Conservation (phyloP, 176 grass and related monocot genomes). For the Dendrocalamus sinicus region DNA sequence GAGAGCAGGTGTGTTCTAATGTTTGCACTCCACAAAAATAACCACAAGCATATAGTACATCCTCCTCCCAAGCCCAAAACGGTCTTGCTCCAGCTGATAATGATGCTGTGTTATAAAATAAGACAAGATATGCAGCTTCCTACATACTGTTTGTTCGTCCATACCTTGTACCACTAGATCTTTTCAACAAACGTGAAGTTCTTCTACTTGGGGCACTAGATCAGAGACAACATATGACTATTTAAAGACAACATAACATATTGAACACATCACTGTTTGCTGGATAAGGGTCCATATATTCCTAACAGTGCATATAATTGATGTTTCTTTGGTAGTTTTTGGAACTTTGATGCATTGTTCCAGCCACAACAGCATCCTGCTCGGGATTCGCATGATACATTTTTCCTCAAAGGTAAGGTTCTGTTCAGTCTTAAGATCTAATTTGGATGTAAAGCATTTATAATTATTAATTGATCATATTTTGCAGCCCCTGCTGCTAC, state of each 20-base stretch:
- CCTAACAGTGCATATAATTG: not conserved
- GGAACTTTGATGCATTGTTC: slow-evolving; percentile 98
- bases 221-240: not conserved
- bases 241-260: not conserved
- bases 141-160: not conserved
- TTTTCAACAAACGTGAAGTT: slow-evolving; percentile 22
- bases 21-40: slow-evolving; percentile 19
- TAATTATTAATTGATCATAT: slow-evolving; percentile 22
- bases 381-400: slow-evolving; percentile 97
- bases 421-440: slow-evolving; percentile 8
- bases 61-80: not conserved
- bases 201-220: not conserved
- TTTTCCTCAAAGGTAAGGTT: slow-evolving; percentile 76
- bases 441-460: not conserved
- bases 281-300: not conserved
- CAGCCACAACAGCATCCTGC: slow-evolving; percentile 98
- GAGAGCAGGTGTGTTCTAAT: slow-evolving; percentile 76
- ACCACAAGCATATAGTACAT: not conserved
- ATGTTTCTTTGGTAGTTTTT: slow-evolving; percentile 67
- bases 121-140: not conserved
- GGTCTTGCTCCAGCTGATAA: slow-evolving; percentile 9
- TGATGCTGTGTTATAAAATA: slow-evolving; percentile 2
- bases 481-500: slow-evolving; percentile 71
- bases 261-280: slow-evolving; percentile 20
- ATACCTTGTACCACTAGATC: not conserved